Percentiles rank a stretch among this genome's conserved stretches.
Evolutionary conservation across 331 rosid genomes (phyloP).

Genomic region (Cydonia oblonga): DNA sequence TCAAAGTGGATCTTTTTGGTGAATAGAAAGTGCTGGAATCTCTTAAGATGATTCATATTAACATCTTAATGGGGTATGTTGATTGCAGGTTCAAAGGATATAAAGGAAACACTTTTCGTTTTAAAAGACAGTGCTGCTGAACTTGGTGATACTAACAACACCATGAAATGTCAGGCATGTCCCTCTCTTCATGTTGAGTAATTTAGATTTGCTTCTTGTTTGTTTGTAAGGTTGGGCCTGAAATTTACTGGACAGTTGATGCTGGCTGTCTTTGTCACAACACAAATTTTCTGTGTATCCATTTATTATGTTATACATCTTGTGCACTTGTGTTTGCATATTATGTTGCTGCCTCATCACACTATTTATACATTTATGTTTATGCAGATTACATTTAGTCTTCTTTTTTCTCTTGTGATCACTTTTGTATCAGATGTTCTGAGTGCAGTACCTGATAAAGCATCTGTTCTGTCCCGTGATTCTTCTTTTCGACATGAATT

Average conservation of each 20-base stretch:
- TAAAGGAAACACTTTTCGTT: constrained; percentile 49
- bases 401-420: constrained; percentile 74
- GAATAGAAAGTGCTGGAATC: neutral
- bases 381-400: constrained; percentile 80
- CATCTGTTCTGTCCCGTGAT: constrained; percentile 62
- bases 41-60: constrained; percentile 6
- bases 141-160: constrained; percentile 37
- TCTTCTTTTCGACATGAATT: constrained; percentile 67
- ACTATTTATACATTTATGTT: constrained; percentile 1
- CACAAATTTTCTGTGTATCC: neutral
- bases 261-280: neutral
- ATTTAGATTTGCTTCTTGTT: neutral
- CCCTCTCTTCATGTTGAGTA: constrained; percentile 4
- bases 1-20: neutral
- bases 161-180: constrained; percentile 60
- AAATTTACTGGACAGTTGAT: neutral
- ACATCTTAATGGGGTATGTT: neutral
- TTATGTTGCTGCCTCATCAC: constrained; percentile 5
- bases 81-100: constrained; percentile 72
- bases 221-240: neutral
- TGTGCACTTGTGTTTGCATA: neutral
- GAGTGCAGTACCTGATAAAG: constrained; percentile 77
- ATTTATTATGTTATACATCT: neutral
- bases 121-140: constrained; percentile 70
- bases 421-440: constrained; percentile 79